A percentile compares a stretch with the other conserved stretches of the same genome.
These are phyloP conservation scores for Adansonia rubrostipa DNA, from an alignment of 441 rosid genomes.

Conservation along the genomic window DNA sequence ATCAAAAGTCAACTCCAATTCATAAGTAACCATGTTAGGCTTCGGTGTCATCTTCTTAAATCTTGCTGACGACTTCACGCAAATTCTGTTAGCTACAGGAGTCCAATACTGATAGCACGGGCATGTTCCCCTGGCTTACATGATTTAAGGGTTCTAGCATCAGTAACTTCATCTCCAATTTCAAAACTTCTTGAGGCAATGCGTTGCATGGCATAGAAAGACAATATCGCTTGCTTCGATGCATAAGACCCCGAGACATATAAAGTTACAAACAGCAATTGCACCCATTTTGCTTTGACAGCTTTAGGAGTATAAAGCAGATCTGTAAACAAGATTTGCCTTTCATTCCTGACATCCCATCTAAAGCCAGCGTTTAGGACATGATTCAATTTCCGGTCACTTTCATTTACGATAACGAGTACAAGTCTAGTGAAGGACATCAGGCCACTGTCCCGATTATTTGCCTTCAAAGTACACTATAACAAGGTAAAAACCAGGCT, in stretches of 20 bases:
- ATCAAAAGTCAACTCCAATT: too few species aligned
- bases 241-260: conserved; percentile 94
- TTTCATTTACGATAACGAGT: too few species aligned
- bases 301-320: conserved; percentile 93
- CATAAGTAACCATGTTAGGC: too few species aligned
- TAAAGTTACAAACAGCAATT: conserved; percentile 91
- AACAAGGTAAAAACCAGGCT: too few species aligned
- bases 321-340: conserved; percentile 86
- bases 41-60: too few species aligned
- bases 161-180: conserved; percentile 84
- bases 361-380: conserved; percentile 87
- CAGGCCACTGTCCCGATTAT: too few species aligned
- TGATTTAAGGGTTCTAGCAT: conserved; percentile 48
- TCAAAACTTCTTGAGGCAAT: conserved; percentile 91
- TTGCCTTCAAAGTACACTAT: too few species aligned
- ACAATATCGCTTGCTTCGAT: conserved; percentile 92
- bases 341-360: conserved; percentile 96
- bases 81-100: too few species aligned
- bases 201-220: conserved; percentile 94
- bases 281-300: conserved; percentile 85
- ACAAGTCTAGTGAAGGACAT: too few species aligned
- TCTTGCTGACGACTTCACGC: too few species aligned
- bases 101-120: conserved; percentile 28
- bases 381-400: conserved; percentile 48
- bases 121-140: conserved; percentile 69